A percentile compares a stretch with the other conserved stretches of the same genome.
phyloP scores from a whole-genome alignment of 169 alveolate genomes.

The Miamiensis avidus region DNA sequence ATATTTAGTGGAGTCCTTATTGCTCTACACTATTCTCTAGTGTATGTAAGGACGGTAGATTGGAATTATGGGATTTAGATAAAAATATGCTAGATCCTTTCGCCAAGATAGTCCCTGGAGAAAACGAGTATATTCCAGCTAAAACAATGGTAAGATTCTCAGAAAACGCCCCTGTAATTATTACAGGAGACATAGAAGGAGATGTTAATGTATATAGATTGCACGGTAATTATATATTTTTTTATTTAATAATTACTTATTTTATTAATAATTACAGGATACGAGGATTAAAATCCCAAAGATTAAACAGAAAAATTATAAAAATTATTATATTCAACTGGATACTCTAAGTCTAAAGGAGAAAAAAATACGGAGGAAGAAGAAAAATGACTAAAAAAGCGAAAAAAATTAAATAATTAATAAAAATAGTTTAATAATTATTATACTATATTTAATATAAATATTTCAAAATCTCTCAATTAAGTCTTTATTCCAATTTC shows the following conservation, averaged over 20 bases:
- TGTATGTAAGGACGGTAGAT: conserved; percentile 91
- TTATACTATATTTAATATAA: no score
- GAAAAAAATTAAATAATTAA: no score
- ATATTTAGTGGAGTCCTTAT: conserved; percentile 83
- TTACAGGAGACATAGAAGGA: conserved; percentile 88
- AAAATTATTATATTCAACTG: conserved; percentile 42
- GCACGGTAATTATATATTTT: conserved; percentile 44
- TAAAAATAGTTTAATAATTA: no score
- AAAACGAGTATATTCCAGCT: conserved; percentile 48
- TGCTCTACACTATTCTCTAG: conserved; percentile 83
- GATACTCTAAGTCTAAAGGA: conserved; percentile 34
- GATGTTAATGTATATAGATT: conserved; percentile 82
- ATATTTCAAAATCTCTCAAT: no score
- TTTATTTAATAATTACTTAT: no score
- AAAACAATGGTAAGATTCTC: conserved; percentile 86
- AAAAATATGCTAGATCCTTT: conserved; percentile 61
- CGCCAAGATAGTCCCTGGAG: conserved; percentile 51
- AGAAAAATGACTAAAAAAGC: background rate
- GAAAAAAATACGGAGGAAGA: conserved; percentile 33
- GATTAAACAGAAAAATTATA: conserved; percentile 31
- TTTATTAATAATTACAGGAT: conserved; percentile 3
- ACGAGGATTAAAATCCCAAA: conserved; percentile 44
- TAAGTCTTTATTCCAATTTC: no score
- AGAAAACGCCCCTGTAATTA: conserved; percentile 80
- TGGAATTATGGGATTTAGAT: conserved; percentile 92